Evolutionary conservation across 2,329 filamentous ascomycete genomes (phyloP).

Genomic region (Didymella pomorum): DNA sequence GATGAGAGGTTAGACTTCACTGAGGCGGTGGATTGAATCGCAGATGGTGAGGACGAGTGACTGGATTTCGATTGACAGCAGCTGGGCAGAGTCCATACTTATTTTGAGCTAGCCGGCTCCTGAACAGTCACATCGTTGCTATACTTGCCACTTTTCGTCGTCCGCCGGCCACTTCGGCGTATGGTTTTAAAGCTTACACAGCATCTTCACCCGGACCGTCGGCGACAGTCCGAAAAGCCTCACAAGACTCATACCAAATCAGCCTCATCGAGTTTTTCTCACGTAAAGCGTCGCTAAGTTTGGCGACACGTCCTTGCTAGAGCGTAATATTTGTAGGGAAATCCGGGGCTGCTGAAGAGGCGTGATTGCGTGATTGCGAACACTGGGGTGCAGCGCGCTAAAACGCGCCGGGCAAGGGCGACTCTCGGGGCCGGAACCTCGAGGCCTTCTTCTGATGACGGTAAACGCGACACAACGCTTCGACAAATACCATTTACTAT

Average conservation of each 20-base stretch:
- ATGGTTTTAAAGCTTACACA: slow-evolving; percentile 8
- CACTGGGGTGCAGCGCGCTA: not conserved
- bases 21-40: not conserved
- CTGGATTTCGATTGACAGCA: too few species aligned
- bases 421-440: slow-evolving; percentile 1
- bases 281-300: slow-evolving; percentile 10
- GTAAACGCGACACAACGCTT: too few species aligned
- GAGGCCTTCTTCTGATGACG: too few species aligned
- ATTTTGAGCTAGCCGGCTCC: not conserved
- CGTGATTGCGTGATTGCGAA: slow-evolving; percentile 17
- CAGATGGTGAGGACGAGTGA: too few species aligned
- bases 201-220: slow-evolving; percentile 13
- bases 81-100: not conserved
- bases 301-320: slow-evolving; percentile 2
- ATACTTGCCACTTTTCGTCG: slow-evolving; percentile 13
- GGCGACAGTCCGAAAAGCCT: slow-evolving; percentile 20
- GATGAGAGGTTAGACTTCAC: not conserved
- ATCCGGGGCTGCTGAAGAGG: slow-evolving; percentile 9
- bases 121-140: slow-evolving; percentile 11
- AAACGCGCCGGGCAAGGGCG: not conserved
- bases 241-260: slow-evolving; percentile 7
- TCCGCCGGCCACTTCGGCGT: slow-evolving; percentile 15
- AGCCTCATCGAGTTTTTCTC: slow-evolving; percentile 1
- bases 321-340: not conserved
- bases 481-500: too few species aligned